A percentile compares a stretch with the other conserved stretches of the same genome.
Conservation (phyloP, 441 rosid genomes). For the Viola pubescens region DNA sequence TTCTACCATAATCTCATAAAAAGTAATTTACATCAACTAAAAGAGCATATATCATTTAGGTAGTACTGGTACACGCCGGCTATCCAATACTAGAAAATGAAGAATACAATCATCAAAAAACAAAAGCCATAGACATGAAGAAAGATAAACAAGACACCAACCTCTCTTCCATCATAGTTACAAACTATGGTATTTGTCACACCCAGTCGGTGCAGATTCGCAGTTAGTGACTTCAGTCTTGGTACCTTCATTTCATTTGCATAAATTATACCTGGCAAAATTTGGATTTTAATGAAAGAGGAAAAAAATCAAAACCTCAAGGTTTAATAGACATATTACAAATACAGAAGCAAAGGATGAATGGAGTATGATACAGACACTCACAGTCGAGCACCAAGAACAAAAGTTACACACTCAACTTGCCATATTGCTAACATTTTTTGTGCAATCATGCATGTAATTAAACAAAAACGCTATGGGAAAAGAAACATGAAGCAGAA, state of each 20-base stretch:
- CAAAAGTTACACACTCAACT: too few species aligned
- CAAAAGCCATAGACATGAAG: neutral
- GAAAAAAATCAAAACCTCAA: neutral
- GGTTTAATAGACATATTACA: neutral
- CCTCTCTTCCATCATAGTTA: conserved; percentile 97
- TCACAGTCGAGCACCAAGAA: neutral
- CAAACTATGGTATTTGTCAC: conserved; percentile 86
- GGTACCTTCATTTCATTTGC: conserved; percentile 90
- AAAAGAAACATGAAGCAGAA: too few species aligned
- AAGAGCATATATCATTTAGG: neutral
- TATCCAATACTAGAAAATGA: neutral
- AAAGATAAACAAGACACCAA: conserved; percentile 26
- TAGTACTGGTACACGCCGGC: neutral
- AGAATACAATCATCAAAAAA: neutral
- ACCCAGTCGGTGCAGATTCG: conserved; percentile 96
- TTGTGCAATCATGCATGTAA: too few species aligned
- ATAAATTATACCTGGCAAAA: conserved; percentile 58
- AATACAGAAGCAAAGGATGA: neutral
- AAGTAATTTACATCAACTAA: neutral
- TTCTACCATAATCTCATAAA: neutral
- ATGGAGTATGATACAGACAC: neutral
- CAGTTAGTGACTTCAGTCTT: conserved; percentile 82
- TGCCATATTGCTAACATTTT: too few species aligned
- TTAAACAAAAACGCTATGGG: too few species aligned
- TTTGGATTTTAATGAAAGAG: neutral